phyloP scores from a whole-genome alignment of 2,329 filamentous ascomycete species.

The Trichoderma sp. region DNA sequence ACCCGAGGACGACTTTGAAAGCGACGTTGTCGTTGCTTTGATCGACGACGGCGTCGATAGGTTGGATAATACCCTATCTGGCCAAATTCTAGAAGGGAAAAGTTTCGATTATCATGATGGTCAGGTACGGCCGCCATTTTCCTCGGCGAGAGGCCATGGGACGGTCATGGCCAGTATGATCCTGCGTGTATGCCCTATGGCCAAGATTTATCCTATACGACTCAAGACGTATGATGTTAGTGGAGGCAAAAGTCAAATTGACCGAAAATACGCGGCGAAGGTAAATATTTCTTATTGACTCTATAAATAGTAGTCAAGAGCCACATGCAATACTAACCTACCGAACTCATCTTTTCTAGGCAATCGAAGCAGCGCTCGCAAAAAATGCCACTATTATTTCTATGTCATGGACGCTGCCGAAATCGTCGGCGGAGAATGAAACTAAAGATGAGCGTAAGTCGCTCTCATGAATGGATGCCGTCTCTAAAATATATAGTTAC shows the following conservation, averaged over 20 bases:
- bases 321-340: too few species aligned
- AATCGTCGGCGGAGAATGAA: background rate
- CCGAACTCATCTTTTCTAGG: background rate
- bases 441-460: background rate
- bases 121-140: background rate
- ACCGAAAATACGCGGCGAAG: background rate
- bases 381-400: background rate
- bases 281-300: background rate
- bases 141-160: conserved; percentile 22
- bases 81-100: background rate
- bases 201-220: conserved; percentile 29
- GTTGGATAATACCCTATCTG: background rate
- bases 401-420: background rate
- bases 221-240: conserved; percentile 5
- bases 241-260: background rate
- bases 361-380: background rate
- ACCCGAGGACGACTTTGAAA: background rate
- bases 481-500: too few species aligned
- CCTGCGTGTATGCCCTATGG: conserved; percentile 29
- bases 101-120: background rate
- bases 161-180: conserved; percentile 32
- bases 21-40: background rate
- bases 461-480: background rate
- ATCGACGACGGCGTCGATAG: background rate
- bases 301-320: too few species aligned